Conservation (phyloP, 2,329 filamentous ascomycete species). For the Ophiostoma ips region DNA sequence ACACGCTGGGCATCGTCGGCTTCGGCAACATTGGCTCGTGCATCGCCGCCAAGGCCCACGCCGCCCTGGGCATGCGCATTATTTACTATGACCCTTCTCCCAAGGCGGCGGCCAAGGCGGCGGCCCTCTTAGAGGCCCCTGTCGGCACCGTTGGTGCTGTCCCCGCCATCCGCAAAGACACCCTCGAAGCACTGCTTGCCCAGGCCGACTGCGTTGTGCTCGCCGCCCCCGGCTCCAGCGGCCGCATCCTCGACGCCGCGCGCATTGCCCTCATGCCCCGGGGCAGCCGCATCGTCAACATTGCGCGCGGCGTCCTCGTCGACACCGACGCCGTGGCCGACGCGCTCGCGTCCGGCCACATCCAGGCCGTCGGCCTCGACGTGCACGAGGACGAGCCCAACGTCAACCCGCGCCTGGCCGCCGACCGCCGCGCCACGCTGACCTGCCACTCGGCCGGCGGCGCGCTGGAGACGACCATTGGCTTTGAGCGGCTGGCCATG, state of each 20-base stretch:
- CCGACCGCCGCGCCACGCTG: conserved; percentile 31
- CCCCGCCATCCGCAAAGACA: conserved; percentile 27
- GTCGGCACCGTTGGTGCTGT: conserved; percentile 30
- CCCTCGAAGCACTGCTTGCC: conserved; percentile 31
- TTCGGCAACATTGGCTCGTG: conserved; percentile 40
- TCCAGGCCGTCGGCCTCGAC: conserved; percentile 34
- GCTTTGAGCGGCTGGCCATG: conserved; percentile 40
- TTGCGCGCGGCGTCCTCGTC: conserved; percentile 33
- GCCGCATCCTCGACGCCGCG: conserved; percentile 26
- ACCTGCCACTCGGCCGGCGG: conserved; percentile 42
- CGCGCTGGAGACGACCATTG: conserved; percentile 37
- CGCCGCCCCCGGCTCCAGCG: conserved; percentile 33
- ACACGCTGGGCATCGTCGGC: conserved; percentile 43
- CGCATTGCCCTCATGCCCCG: conserved; percentile 33
- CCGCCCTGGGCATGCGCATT: conserved; percentile 43
- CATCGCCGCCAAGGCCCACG: conserved; percentile 40
- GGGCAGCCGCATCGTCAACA: conserved; percentile 41
- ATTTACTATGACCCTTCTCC: conserved; percentile 36
- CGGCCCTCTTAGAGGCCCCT: too few species aligned
- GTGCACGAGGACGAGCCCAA: conserved; percentile 37
- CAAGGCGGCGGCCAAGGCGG: too few species aligned
- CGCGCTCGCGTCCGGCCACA: conserved; percentile 29
- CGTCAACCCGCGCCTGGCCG: conserved; percentile 27
- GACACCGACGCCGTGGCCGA: conserved; percentile 32
- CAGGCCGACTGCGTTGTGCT: conserved; percentile 36